A percentile compares a stretch with the other conserved stretches of the same genome.
Conservation (phyloP, 2,329 filamentous ascomycete species). For the Colletotrichum phormii region DNA sequence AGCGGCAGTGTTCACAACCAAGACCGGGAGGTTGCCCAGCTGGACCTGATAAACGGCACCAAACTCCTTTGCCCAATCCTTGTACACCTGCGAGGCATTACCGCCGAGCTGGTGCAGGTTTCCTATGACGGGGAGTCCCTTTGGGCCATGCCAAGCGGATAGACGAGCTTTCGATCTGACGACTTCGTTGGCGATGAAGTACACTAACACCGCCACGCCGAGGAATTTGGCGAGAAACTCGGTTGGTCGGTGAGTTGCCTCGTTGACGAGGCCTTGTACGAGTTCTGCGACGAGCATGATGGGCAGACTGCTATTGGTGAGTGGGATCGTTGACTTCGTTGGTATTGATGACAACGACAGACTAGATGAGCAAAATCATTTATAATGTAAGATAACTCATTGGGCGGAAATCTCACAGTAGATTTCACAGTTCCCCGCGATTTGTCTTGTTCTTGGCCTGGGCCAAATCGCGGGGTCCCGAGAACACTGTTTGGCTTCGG, state of each 20-base stretch:
- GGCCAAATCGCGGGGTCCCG: background rate
- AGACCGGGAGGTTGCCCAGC: constrained; percentile 63
- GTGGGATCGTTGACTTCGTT: background rate
- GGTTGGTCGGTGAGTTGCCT: constrained; percentile 39
- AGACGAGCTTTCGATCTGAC: constrained; percentile 57
- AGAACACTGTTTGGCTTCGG: background rate
- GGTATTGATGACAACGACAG: background rate
- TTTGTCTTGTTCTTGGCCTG: background rate
- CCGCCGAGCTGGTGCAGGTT: constrained; percentile 65
- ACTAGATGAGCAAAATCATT: background rate
- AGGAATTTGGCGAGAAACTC: constrained; percentile 26
- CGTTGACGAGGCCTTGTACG: constrained; percentile 35
- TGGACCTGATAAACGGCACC: constrained; percentile 49
- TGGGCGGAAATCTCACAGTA: background rate
- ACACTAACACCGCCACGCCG: constrained; percentile 48
- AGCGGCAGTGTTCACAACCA: constrained; percentile 76
- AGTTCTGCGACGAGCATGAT: constrained; percentile 44
- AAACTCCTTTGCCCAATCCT: constrained; percentile 44
- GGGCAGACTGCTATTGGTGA: background rate
- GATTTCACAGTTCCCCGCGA: background rate
- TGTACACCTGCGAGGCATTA: constrained; percentile 52
- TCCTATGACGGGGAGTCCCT: constrained; percentile 64
- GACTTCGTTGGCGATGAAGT: constrained; percentile 61
- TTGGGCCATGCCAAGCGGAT: constrained; percentile 58
- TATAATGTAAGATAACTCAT: background rate